These are phyloP conservation scores for Yamadazyma kanchanaburiensis DNA, from an alignment of 1,139 yeast species.

Conservation along the genomic window DNA sequence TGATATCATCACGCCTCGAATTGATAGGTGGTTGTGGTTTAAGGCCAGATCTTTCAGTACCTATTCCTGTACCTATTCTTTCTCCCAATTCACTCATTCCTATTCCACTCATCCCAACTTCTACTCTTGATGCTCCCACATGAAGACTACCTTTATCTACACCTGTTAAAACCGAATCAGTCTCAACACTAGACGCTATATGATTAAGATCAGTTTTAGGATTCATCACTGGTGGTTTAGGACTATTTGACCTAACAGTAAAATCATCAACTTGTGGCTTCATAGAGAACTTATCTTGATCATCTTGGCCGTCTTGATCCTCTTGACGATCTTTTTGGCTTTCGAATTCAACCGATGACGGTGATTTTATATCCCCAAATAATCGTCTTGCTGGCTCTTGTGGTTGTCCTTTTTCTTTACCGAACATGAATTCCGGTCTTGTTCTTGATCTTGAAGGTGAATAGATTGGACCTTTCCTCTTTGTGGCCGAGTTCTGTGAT, in stretches of 20 bases:
- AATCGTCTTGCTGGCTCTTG: not conserved
- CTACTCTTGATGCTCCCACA: slow-evolving; percentile 14
- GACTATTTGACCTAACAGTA: slow-evolving; percentile 7
- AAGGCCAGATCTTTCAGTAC: too few species aligned
- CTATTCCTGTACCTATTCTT: too few species aligned
- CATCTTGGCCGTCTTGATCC: slow-evolving; percentile 9
- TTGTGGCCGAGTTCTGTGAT: too few species aligned
- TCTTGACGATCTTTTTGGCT: too few species aligned
- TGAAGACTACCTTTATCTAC: slow-evolving; percentile 15
- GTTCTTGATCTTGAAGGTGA: too few species aligned
- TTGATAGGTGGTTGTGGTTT: too few species aligned
- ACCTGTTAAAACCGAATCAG: slow-evolving; percentile 13
- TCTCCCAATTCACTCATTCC: too few species aligned
- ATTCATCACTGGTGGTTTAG: slow-evolving; percentile 2
- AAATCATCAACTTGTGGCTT: slow-evolving; percentile 8
- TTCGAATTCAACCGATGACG: too few species aligned
- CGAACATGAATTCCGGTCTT: too few species aligned
- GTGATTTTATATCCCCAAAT: too few species aligned
- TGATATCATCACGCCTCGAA: too few species aligned
- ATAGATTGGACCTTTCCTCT: too few species aligned
- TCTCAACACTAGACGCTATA: slow-evolving; percentile 15
- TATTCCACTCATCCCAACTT: slow-evolving; percentile 6
- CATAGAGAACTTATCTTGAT: slow-evolving; percentile 4
- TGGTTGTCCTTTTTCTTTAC: not conserved
- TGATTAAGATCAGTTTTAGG: slow-evolving; percentile 6